A percentile compares a stretch with the other conserved stretches of the same genome.
These are phyloP conservation scores for Mycena epipterygia DNA, from an alignment of 768 basidiomycete genomes.

Conservation along the genomic window DNA sequence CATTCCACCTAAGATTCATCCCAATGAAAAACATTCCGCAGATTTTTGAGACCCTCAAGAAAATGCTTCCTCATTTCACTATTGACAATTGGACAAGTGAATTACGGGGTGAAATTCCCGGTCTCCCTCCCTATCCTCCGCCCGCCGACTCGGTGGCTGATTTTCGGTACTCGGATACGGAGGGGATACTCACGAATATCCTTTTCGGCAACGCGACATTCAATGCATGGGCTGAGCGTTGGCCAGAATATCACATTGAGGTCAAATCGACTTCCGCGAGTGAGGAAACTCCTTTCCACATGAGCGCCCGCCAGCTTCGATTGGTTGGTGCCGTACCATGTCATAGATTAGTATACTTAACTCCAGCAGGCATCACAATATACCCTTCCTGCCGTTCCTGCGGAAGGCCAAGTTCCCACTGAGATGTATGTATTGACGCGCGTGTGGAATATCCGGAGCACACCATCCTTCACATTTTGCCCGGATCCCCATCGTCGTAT, in stretches of 20 bases:
- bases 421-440: slow-evolving; percentile 5
- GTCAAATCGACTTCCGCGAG: slow-evolving; percentile 42
- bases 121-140: slow-evolving; percentile 33
- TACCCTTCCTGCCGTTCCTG: neutral
- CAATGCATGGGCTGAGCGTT: slow-evolving; percentile 32
- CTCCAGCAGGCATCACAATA: neutral
- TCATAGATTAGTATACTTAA: neutral
- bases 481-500: slow-evolving; percentile 7
- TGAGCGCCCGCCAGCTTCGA: slow-evolving; percentile 38
- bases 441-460: slow-evolving; percentile 11
- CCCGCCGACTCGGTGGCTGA: slow-evolving; percentile 37
- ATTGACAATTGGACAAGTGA: slow-evolving; percentile 45
- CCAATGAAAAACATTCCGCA: neutral
- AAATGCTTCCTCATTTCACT: slow-evolving; percentile 34
- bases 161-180: slow-evolving; percentile 39
- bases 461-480: neutral
- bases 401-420: neutral
- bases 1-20: neutral
- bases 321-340: slow-evolving; percentile 31
- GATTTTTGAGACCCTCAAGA: neutral
- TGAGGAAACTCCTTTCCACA: slow-evolving; percentile 39
- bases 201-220: slow-evolving; percentile 32
- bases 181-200: slow-evolving; percentile 37
- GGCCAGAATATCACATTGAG: slow-evolving; percentile 45
- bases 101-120: slow-evolving; percentile 33